Base-by-base conservation (phyloP, 1,284 basidiomycete genomes). In the Apiotrichum laibachii region DNA sequence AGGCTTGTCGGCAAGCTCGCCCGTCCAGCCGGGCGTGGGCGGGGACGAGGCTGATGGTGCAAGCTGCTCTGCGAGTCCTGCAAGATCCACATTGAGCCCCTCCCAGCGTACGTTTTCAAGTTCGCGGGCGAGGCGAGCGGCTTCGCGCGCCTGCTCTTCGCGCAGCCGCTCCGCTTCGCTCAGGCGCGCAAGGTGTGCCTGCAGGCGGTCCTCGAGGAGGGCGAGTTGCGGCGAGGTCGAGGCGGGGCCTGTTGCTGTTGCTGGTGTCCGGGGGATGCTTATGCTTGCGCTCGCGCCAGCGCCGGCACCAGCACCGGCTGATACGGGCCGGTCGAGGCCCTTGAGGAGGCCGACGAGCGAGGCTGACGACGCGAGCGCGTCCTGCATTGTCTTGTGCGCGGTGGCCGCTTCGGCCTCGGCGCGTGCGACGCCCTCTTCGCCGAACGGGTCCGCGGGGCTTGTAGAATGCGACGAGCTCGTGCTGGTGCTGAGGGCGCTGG, bases 141-240 rank as follows among this genome's bases (percentile, higher is more conserved):
- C 48, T 18, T 60, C 62, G 21, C 62, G 58, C 13, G 43, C 45
- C 44, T 60, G 59, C 39, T 63, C 59, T 21, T 63, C 62, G 33
- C 62, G 53, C 34, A 51, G 35, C 16, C 59, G 59, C 54, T 63
- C 62, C 11, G 53, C 46, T 43, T 57, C 62, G 42, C 45, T 40
- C 35, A 63, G 37, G 21, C 53, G 53, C 2, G 26, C 31, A 13
- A 58, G 44, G 34, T 56, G 56, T 5, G 21, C 39, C 10, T 37
- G 35, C 21, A 63, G 56, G 18, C 59, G 42, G 18, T 53, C 55
- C 16, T 62, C 62, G n/a, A 57, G 53, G 26, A 53, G 50, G 13
- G 45, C 34, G 5, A 40, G 31, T 18, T 22, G 51, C 22, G 12
- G 37, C n/a, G 40, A 16, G 11, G 16, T n/a, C 8, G 40, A 15